Percentiles rank a stretch among this genome's conserved stretches.
These are phyloP conservation scores for Veloboletus limbatus DNA, from an alignment of 1,284 basidiomycete species.

Conservation along the genomic window DNA sequence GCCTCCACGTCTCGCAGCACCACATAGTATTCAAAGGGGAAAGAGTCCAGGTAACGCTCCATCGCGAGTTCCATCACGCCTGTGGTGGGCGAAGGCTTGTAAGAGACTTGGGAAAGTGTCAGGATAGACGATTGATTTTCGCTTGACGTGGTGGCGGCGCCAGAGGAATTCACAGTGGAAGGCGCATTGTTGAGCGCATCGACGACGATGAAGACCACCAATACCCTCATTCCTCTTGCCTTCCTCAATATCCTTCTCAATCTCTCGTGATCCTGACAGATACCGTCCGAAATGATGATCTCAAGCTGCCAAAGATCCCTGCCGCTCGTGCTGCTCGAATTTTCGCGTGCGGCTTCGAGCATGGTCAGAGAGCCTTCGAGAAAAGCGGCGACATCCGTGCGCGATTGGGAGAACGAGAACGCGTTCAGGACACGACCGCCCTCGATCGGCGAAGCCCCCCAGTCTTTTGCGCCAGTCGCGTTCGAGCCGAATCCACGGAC, in stretches of 20 bases:
- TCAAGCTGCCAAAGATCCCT: constrained; percentile 96
- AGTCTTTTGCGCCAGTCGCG: constrained; percentile 36
- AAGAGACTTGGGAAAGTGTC: constrained; percentile 90
- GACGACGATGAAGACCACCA: constrained; percentile 96
- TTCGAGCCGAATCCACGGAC: constrained; percentile 83
- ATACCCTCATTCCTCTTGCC: constrained; percentile 88
- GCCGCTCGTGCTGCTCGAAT: constrained; percentile 42
- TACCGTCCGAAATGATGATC: constrained; percentile 98
- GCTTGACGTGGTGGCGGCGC: constrained; percentile 2
- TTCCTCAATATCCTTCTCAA: constrained; percentile 79
- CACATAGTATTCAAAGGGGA: constrained; percentile 98
- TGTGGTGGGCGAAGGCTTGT: constrained; percentile 63
- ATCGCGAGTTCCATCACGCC: constrained; percentile 88
- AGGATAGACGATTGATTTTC: constrained; percentile 74
- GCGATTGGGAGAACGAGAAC: constrained; percentile 89
- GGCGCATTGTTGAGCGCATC: constrained; percentile 72
- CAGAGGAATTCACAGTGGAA: constrained; percentile 21
- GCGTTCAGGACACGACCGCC: constrained; percentile 63
- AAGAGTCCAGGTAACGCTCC: constrained; percentile 90
- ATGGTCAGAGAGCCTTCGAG: constrained; percentile 82
- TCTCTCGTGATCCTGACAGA: constrained; percentile 93
- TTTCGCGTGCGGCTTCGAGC: constrained; percentile 74
- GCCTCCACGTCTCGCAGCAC: constrained; percentile 90
- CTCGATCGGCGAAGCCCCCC: constrained; percentile 29
- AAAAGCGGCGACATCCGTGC: constrained; percentile 86